phyloP scores from a whole-genome alignment of 305 asterid genomes.

The Solanum hybrid region DNA sequence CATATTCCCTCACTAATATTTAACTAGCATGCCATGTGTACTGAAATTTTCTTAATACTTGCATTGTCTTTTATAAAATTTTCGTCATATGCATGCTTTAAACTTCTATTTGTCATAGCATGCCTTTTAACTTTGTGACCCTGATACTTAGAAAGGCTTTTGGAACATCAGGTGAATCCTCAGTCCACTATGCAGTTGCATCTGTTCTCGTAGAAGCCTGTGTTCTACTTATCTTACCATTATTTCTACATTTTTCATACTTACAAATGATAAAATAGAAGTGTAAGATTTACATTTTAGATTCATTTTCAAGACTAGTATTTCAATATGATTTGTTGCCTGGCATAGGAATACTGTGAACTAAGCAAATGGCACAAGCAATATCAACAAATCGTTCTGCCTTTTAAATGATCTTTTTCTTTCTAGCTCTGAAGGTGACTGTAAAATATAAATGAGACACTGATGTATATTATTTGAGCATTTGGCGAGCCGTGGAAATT shows the following conservation, averaged over 20 bases:
- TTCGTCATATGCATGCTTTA: not conserved
- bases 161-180: not conserved
- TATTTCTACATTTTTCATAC: not conserved
- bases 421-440: not conserved
- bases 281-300: not conserved
- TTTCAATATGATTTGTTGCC: not conserved
- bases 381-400: not conserved
- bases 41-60: not conserved
- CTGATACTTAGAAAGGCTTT: not conserved
- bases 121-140: not conserved
- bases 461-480: not conserved
- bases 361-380: not conserved
- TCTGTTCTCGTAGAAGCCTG: not conserved
- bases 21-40: not conserved
- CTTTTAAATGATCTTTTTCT: not conserved
- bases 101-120: not conserved
- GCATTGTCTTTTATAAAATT: not conserved
- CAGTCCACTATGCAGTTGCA: not conserved
- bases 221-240: not conserved
- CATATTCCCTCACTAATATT: not conserved
- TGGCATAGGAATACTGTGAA: not conserved
- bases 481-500: not conserved
- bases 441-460: not conserved
- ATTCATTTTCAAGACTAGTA: not conserved
- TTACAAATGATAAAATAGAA: not conserved